Base-by-base conservation (phyloP, 108 stramenopile genomes). In the Stephanodiscus minutulus region DNA sequence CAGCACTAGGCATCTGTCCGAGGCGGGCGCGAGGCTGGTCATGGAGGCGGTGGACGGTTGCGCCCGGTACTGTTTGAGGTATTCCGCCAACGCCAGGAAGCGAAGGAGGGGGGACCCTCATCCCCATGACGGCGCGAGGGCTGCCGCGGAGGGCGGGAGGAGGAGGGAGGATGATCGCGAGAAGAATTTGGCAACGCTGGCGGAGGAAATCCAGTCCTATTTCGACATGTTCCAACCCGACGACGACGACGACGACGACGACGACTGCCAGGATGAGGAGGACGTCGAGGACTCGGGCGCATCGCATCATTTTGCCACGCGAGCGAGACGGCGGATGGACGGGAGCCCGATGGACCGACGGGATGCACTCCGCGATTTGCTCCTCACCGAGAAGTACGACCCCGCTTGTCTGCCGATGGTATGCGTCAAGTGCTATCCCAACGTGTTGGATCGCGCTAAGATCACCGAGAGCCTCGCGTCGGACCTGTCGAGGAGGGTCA, bases 221-320 rank as follows among this genome's bases (percentile, higher is more conserved):
- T 72, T 79, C 68, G 61, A 48, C 37, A 72, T 68, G 71, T 79
- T 79, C 66, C 57, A 66, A 53, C 77, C 70, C 36, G 28, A 52
- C 25, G 11, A 49, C 27, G 33, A 66, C 5, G 50, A 66, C 27
- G 64, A 57, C 4, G 60, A 46, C 0, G 10, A 11, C 5, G 64
- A 48, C 4, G 60, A 35, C 0, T 0, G 2, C 11, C 31, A 66
- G 5, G 31, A 37, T 11, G 28, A 13, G 7, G 55, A 56, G 17
- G 55, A 56, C 43, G 43, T 12, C 12, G 55, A 56, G 17, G 55
- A 56, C 43, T 12, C 43, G 15, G 43, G 43, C 43, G 13, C 43
- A 13, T 20, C 11, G 17, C 35, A 56, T 25, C 35, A 44, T 25
- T 15, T 21, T 57, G 17, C 9, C 22, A 10, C 49, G 41, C 11